These are phyloP conservation scores for Aspergillus affinis DNA, from an alignment of 495 filamentous ascomycete species.

Conservation along the genomic window DNA sequence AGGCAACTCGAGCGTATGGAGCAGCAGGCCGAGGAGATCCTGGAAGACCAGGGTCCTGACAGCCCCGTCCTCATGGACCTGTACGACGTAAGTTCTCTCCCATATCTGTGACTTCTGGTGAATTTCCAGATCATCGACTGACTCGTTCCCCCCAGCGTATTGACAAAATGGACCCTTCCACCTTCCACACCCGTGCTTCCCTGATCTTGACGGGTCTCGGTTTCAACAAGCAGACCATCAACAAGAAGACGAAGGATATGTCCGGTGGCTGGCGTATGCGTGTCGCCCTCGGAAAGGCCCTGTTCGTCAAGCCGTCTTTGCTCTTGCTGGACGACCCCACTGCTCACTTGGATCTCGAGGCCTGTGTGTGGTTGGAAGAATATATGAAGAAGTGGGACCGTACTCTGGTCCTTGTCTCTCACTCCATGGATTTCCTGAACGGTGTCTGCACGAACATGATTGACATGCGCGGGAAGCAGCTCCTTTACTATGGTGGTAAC, in stretches of 20 bases:
- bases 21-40: slow-evolving; percentile 80
- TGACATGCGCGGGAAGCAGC: slow-evolving; percentile 87
- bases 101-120: no score
- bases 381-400: slow-evolving; percentile 99
- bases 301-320: slow-evolving; percentile 96
- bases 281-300: slow-evolving; percentile 93
- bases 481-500: slow-evolving; percentile 99
- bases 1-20: slow-evolving; percentile 89
- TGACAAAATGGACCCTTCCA: slow-evolving; percentile 99
- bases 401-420: slow-evolving; percentile 95
- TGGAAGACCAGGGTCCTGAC: slow-evolving; percentile 90
- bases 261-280: slow-evolving; percentile 99
- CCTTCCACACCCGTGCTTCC: slow-evolving; percentile 94
- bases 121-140: slow-evolving; percentile 32
- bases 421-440: slow-evolving; percentile 98
- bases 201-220: slow-evolving; percentile 98
- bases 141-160: slow-evolving; percentile 65
- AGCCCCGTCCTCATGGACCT: slow-evolving; percentile 88
- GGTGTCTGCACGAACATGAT: slow-evolving; percentile 99
- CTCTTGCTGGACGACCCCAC: slow-evolving; percentile 97
- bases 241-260: slow-evolving; percentile 99
- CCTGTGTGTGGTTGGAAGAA: slow-evolving; percentile 99
- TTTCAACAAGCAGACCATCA: slow-evolving; percentile 95
- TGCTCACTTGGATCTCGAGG: slow-evolving; percentile 98
- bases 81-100: slow-evolving; percentile 83